These are phyloP conservation scores for Bonia amplexicaulis DNA, from an alignment of 176 grass and related monocot species.

Conservation along the genomic window DNA sequence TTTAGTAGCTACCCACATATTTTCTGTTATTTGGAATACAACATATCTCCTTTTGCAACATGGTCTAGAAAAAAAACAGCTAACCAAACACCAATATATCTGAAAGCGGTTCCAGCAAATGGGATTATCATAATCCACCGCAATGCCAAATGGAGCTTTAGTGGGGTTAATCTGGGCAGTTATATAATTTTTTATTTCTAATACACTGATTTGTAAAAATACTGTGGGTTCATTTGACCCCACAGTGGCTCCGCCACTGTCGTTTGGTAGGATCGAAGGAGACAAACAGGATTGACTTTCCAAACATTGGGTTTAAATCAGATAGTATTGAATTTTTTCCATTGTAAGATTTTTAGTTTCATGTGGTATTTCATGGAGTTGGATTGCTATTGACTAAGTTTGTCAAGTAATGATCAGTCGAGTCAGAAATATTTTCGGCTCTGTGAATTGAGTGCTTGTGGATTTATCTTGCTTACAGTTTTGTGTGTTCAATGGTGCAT, in stretches of 20 bases:
- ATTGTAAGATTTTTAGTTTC: neutral
- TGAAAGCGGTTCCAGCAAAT: neutral
- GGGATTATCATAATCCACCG: neutral
- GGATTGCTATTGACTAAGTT: neutral
- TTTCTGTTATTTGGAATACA: neutral
- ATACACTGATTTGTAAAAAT: constrained; percentile 6
- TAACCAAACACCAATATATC: neutral
- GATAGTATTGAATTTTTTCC: neutral
- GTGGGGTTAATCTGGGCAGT: neutral
- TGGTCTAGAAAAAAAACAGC: neutral
- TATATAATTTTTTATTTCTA: neutral
- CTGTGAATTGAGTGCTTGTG: neutral
- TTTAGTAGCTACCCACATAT: neutral
- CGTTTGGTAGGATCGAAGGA: neutral
- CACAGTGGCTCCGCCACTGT: neutral
- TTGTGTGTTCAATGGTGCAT: neutral
- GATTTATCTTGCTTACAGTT: neutral
- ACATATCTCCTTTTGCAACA: neutral
- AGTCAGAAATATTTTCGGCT: neutral
- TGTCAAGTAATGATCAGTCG: neutral
- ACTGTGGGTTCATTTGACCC: neutral
- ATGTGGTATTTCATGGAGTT: neutral
- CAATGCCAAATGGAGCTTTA: neutral
- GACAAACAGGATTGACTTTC: neutral
- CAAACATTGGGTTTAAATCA: neutral